Evolutionary conservation across 805 yeast genomes (phyloP).

Genomic region (Candida golubevii): DNA sequence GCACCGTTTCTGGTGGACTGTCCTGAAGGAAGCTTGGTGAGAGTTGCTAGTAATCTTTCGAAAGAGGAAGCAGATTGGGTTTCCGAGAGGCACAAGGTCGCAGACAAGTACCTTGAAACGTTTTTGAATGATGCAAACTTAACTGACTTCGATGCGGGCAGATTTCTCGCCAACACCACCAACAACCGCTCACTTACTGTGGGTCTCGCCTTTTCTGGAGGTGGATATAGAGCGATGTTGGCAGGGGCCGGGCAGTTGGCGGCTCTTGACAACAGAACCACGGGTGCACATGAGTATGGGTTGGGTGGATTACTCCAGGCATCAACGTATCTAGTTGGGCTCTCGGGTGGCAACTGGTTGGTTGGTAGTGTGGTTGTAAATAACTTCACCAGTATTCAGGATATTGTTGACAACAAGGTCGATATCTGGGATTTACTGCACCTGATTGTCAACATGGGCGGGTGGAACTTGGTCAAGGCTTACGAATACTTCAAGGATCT

Average conservation of each 20-base stretch:
- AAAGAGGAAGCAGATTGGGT: constrained; percentile 15
- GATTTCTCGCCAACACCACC: constrained; percentile 32
- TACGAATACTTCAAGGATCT: constrained; percentile 24
- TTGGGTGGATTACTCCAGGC: constrained; percentile 21
- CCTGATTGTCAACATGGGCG: constrained; percentile 18
- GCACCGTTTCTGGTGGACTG: constrained; percentile 17
- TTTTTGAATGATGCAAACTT: constrained; percentile 45
- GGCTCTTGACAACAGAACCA: constrained; percentile 72
- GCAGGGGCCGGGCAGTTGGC: constrained; percentile 79
- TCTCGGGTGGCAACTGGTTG: constrained; percentile 50
- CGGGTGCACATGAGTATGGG: constrained; percentile 19
- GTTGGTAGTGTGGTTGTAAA: constrained; percentile 61
- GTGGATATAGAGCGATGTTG: constrained; percentile 89
- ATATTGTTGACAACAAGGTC: constrained; percentile 22
- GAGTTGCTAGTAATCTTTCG: constrained; percentile 12
- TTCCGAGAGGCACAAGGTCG: constrained; percentile 27
- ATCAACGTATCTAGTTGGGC: constrained; percentile 17
- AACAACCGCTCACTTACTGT: constrained; percentile 41
- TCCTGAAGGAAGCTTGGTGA: constrained; percentile 12
- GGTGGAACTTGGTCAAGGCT: constrained; percentile 22
- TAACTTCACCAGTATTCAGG: constrained; percentile 51
- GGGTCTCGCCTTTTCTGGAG: constrained; percentile 69
- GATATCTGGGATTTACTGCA: constrained; percentile 35
- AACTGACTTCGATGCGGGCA: constrained; percentile 44
- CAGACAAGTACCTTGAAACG: constrained; percentile 41